Percentiles rank a stretch among this genome's conserved stretches.
phyloP scores from a whole-genome alignment of 805 yeast species.

The Suhomyces faveliae region DNA sequence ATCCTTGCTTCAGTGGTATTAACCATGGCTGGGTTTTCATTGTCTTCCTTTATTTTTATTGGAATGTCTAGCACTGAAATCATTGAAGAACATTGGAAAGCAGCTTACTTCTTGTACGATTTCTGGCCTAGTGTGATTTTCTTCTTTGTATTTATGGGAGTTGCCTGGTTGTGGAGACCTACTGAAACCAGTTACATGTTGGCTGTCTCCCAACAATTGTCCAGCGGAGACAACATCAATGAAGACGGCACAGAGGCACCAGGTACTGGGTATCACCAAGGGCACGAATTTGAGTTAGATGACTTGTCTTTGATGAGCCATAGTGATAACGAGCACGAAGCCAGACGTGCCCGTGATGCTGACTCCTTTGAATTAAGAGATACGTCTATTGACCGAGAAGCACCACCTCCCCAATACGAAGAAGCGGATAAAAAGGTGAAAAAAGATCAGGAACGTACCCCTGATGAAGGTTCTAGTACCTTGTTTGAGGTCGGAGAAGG shows the following conservation, averaged over 20 bases:
- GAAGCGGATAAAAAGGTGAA: slow-evolving; percentile 15
- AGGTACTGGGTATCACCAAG: slow-evolving; percentile 25
- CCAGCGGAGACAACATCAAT: slow-evolving; percentile 47
- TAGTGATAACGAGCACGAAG: slow-evolving; percentile 37
- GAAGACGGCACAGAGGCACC: slow-evolving; percentile 46
- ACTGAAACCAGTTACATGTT: slow-evolving; percentile 92
- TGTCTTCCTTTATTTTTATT: slow-evolving; percentile 67
- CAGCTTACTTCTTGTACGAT: slow-evolving; percentile 81
- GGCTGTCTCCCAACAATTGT: slow-evolving; percentile 91
- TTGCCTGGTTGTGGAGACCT: slow-evolving; percentile 96
- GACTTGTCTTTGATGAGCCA: slow-evolving; percentile 54
- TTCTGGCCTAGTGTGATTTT: slow-evolving; percentile 95
- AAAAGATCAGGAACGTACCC: slow-evolving; percentile 5
- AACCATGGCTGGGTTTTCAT: slow-evolving; percentile 65
- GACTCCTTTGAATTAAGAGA: slow-evolving; percentile 42
- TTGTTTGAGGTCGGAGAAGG: slow-evolving; percentile 42
- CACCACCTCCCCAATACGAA: slow-evolving; percentile 34
- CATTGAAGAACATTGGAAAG: slow-evolving; percentile 88
- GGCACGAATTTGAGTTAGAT: slow-evolving; percentile 57
- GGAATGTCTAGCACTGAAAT: slow-evolving; percentile 74
- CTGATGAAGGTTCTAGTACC: slow-evolving; percentile 26
- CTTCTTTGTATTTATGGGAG: slow-evolving; percentile 75
- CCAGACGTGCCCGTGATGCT: slow-evolving; percentile 13
- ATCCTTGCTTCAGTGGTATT: slow-evolving; percentile 70
- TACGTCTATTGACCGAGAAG: slow-evolving; percentile 8